These are phyloP conservation scores for Dipodascopsis uninucleata DNA, from an alignment of 805 yeast genomes.

Conservation along the genomic window DNA sequence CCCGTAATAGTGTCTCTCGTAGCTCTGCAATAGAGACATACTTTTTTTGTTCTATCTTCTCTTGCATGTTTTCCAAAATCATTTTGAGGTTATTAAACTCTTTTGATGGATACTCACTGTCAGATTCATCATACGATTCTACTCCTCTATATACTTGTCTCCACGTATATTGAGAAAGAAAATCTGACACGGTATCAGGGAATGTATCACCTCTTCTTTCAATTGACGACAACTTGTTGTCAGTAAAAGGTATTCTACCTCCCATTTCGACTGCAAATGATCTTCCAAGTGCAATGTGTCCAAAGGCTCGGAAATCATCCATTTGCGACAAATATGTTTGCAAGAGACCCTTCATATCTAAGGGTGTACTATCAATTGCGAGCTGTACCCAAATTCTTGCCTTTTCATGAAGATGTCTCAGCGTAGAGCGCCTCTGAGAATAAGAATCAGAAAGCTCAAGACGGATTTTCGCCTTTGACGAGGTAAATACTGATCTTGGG, in stretches of 20 bases:
- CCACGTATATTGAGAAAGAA: slow-evolving; percentile 76
- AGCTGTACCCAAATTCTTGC: slow-evolving; percentile 66
- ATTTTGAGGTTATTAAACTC: slow-evolving; percentile 28
- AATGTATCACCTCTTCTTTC: slow-evolving; percentile 36
- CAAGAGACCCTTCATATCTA: slow-evolving; percentile 73
- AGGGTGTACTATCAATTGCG: slow-evolving; percentile 55
- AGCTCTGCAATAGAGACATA: slow-evolving; percentile 31
- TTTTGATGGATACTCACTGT: not conserved
- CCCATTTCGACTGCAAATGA: slow-evolving; percentile 91
- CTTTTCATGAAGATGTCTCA: slow-evolving; percentile 53
- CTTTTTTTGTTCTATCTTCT: slow-evolving; percentile 25
- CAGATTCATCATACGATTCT: not conserved
- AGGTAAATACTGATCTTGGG: slow-evolving; percentile 65
- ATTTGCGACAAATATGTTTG: slow-evolving; percentile 66
- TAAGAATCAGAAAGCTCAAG: slow-evolving; percentile 70
- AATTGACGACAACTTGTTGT: slow-evolving; percentile 58
- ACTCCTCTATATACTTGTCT: slow-evolving; percentile 36
- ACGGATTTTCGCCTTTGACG: slow-evolving; percentile 45
- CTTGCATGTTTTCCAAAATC: slow-evolving; percentile 29
- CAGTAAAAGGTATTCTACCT: slow-evolving; percentile 62
- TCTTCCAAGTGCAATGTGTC: slow-evolving; percentile 68
- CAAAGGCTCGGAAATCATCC: slow-evolving; percentile 38
- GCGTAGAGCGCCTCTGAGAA: slow-evolving; percentile 67
- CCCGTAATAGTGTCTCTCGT: slow-evolving; percentile 34
- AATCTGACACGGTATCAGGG: slow-evolving; percentile 60